A percentile compares a stretch with the other conserved stretches of the same genome.
These are phyloP conservation scores for Astrothelium macrocarpum DNA, from an alignment of 495 filamentous ascomycete species.

Conservation along the genomic window DNA sequence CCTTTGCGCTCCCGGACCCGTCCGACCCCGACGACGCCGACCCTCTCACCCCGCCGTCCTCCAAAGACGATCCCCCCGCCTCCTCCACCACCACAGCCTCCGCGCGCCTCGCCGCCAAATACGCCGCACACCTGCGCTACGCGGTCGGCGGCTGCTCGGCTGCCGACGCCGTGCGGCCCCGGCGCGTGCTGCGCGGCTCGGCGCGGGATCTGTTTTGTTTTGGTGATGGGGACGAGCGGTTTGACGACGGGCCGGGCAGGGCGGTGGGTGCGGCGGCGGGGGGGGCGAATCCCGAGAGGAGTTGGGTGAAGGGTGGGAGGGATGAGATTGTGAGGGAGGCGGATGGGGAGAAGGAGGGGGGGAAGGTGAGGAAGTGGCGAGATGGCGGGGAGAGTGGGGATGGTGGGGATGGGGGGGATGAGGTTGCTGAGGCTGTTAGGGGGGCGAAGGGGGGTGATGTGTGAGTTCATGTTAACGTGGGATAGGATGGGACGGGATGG, in stretches of 20 bases:
- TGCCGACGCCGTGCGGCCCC: slow-evolving; percentile 15
- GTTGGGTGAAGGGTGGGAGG: slow-evolving; percentile 14
- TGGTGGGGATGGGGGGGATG: neutral
- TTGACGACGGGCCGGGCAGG: neutral
- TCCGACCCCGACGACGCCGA: slow-evolving; percentile 3
- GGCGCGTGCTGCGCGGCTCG: slow-evolving; percentile 11
- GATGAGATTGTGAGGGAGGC: slow-evolving; percentile 13
- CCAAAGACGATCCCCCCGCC: neutral
- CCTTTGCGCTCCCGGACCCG: neutral
- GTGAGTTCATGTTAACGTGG: too few relatives aligned
- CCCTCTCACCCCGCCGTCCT: slow-evolving; percentile 11
- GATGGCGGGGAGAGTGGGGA: neutral
- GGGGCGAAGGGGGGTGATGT: too few relatives aligned
- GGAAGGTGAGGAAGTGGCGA: neutral
- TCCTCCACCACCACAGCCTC: neutral
- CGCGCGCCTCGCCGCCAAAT: neutral
- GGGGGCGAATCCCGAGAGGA: neutral
- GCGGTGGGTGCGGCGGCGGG: neutral
- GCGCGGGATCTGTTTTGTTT: slow-evolving; percentile 33
- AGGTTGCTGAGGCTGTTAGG: neutral
- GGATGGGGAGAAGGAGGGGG: neutral
- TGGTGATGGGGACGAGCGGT: slow-evolving; percentile 23
- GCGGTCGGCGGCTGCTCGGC: slow-evolving; percentile 27
- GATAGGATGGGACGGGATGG: too few relatives aligned
- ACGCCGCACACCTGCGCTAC: slow-evolving; percentile 17